Percentiles rank a stretch among this genome's conserved stretches.
Evolutionary conservation across 306 rosid genomes (phyloP).

Genomic region (Casuarina glauca): DNA sequence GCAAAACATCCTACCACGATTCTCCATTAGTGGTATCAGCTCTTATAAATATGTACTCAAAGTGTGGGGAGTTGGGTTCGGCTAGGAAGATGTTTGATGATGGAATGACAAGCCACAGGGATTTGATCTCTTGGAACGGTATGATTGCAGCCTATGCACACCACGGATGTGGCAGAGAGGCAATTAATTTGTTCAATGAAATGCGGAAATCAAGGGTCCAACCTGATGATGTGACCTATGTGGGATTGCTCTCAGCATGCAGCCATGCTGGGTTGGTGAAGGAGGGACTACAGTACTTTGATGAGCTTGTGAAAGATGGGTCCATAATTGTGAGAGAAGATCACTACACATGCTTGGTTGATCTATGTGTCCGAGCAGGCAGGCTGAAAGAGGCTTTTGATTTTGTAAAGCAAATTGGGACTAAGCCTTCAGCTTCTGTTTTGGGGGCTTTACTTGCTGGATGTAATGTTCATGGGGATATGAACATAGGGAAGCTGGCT

Average conservation of each 20-base stretch:
- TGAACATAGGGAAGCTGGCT: slow-evolving; percentile 38
- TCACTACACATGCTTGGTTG: slow-evolving; percentile 50
- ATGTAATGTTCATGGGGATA: slow-evolving; percentile 41
- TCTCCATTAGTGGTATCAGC: slow-evolving; percentile 42
- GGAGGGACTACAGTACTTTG: slow-evolving; percentile 43
- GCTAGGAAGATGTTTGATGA: slow-evolving; percentile 51
- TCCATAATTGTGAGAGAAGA: slow-evolving; percentile 45
- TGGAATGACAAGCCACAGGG: slow-evolving; percentile 34
- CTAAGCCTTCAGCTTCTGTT: slow-evolving; percentile 34
- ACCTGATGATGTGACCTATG: slow-evolving; percentile 49
- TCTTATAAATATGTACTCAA: slow-evolving; percentile 54
- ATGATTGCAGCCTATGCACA: slow-evolving; percentile 62
- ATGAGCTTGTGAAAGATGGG: slow-evolving; percentile 33
- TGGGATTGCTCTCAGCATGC: slow-evolving; percentile 54
- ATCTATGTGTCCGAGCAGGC: slow-evolving; percentile 56
- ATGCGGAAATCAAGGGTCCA: slow-evolving; percentile 32
- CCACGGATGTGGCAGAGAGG: slow-evolving; percentile 49
- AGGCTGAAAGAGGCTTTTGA: slow-evolving; percentile 46
- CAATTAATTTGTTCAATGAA: slow-evolving; percentile 42
- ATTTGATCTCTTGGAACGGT: slow-evolving; percentile 52
- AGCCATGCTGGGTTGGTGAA: slow-evolving; percentile 57
- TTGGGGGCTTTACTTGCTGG: slow-evolving; percentile 58
- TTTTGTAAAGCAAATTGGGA: slow-evolving; percentile 35
- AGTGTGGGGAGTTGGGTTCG: slow-evolving; percentile 47
- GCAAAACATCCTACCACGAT: slow-evolving; percentile 34